phyloP scores from a whole-genome alignment of 257 asterid genomes.

The Salvia miltiorrhiza region DNA sequence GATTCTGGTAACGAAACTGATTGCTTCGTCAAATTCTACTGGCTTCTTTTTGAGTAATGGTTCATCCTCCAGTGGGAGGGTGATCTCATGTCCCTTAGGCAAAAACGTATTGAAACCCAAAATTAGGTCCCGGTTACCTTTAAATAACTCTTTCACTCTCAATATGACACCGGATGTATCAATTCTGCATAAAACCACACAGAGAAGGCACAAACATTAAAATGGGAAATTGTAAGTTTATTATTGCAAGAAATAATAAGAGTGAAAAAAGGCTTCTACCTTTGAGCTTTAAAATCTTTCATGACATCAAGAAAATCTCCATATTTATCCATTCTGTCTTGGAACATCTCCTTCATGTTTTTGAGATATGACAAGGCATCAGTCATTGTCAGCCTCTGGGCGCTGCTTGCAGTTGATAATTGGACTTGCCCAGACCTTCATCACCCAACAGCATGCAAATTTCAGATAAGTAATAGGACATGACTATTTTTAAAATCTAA shows the following conservation, averaged over 20 bases:
- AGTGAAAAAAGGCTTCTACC: constrained; percentile 35
- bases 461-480: constrained; percentile 17
- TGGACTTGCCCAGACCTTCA: constrained; percentile 65
- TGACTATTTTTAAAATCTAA: background rate
- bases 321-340: constrained; percentile 68
- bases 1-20: constrained; percentile 74
- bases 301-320: constrained; percentile 88
- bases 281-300: constrained; percentile 92
- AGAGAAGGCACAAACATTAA: constrained; percentile 13
- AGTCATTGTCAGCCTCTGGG: constrained; percentile 59
- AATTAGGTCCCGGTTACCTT: constrained; percentile 74
- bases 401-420: constrained; percentile 67
- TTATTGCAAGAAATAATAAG: constrained; percentile 6
- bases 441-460: constrained; percentile 22
- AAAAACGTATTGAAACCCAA: constrained; percentile 93
- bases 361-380: constrained; percentile 86
- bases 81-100: constrained; percentile 81
- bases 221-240: background rate
- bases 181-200: constrained; percentile 43
- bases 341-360: constrained; percentile 69
- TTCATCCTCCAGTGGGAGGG: constrained; percentile 65
- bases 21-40: constrained; percentile 74
- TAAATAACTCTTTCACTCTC: constrained; percentile 82
- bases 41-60: constrained; percentile 58
- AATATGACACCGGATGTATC: constrained; percentile 61